A percentile compares a stretch with the other conserved stretches of the same genome.
These are phyloP conservation scores for Jamesozyma piceae DNA, from an alignment of 805 yeast genomes.

Conservation along the genomic window DNA sequence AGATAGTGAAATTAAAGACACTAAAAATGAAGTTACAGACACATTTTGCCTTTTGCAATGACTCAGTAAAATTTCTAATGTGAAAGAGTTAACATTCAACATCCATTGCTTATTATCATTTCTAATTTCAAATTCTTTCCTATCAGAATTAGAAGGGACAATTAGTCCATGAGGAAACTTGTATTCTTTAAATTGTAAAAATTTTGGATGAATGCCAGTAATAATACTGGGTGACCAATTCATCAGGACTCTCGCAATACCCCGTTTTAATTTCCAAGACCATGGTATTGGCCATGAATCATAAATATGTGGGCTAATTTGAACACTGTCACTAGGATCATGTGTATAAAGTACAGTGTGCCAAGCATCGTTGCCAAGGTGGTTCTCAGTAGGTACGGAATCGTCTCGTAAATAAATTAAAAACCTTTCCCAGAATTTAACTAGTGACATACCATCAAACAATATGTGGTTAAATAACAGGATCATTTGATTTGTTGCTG, in stretches of 20 bases:
- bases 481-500: constrained; percentile 10
- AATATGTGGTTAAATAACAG: constrained; percentile 20
- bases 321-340: neutral
- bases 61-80: constrained; percentile 8
- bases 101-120: constrained; percentile 17
- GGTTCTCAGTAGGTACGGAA: neutral
- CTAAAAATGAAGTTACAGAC: constrained; percentile 19
- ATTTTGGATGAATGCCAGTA: constrained; percentile 3
- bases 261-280: constrained; percentile 11
- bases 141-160: neutral
- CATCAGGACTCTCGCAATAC: constrained; percentile 6
- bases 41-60: constrained; percentile 16
- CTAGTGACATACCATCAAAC: constrained; percentile 23
- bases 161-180: constrained; percentile 5
- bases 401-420: neutral
- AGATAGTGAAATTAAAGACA: constrained; percentile 10
- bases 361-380: neutral
- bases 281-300: constrained; percentile 18
- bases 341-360: neutral
- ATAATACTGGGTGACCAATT: constrained; percentile 10
- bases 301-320: constrained; percentile 12
- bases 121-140: constrained; percentile 8
- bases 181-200: constrained; percentile 15
- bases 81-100: constrained; percentile 8
- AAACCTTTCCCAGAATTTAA: neutral